These are phyloP conservation scores for Populus deltoides DNA, from an alignment of 345 rosid genomes.

Conservation along the genomic window DNA sequence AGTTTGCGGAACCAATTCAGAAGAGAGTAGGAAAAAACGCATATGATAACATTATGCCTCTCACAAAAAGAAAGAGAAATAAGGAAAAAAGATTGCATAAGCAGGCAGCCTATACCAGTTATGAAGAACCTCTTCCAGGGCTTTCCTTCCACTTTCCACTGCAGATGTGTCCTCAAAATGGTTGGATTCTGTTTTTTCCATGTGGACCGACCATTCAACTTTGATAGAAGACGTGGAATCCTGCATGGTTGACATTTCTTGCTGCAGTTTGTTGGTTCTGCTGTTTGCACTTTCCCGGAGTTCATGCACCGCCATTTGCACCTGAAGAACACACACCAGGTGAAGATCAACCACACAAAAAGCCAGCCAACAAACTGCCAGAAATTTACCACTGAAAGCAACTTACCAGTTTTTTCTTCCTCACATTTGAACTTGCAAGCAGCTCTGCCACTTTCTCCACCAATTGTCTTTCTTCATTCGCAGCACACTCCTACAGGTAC, in stretches of 20 bases:
- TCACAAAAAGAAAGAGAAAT: background rate
- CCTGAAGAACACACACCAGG: slow-evolving; percentile 37
- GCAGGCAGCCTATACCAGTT: slow-evolving; percentile 52
- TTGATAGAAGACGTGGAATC: slow-evolving; percentile 70
- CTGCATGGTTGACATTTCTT: slow-evolving; percentile 93
- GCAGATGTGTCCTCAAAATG: slow-evolving; percentile 65
- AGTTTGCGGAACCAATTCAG: slow-evolving; percentile 22
- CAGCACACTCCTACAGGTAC: slow-evolving; percentile 71
- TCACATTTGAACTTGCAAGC: slow-evolving; percentile 71
- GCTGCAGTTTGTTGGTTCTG: slow-evolving; percentile 69
- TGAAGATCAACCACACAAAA: background rate
- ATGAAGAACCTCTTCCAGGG: slow-evolving; percentile 72
- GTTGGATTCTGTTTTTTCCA: slow-evolving; percentile 75
- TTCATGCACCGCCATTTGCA: slow-evolving; percentile 84
- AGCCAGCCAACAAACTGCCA: background rate
- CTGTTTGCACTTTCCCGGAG: slow-evolving; percentile 69
- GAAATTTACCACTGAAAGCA: background rate
- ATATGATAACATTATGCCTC: background rate
- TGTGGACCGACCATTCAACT: slow-evolving; percentile 73
- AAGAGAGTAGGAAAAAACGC: background rate
- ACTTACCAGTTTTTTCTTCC: slow-evolving; percentile 85
- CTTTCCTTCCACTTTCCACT: slow-evolving; percentile 73
- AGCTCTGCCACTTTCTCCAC: slow-evolving; percentile 88
- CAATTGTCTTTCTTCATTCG: slow-evolving; percentile 79
- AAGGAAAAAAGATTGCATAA: background rate